Evolutionary conservation across 164 flowering plant genomes (phyloP).

Genomic region (Stephania japonica): DNA sequence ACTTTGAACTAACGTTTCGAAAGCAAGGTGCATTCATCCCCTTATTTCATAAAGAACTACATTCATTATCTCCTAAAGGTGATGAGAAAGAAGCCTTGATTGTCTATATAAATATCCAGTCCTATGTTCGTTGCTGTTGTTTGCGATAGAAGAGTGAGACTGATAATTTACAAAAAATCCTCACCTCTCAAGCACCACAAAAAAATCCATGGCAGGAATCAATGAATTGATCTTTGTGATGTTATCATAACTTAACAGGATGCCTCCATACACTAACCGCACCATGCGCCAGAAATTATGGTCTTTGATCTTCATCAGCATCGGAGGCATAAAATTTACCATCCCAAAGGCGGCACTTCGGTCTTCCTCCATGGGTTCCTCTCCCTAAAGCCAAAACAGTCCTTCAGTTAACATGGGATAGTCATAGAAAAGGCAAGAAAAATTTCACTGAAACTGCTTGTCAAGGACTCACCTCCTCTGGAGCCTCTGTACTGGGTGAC

Average conservation of each 20-base stretch:
- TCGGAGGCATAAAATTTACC: slow-evolving; percentile 64
- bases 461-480: slow-evolving; percentile 53
- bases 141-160: not conserved
- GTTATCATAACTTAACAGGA: not conserved
- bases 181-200: not conserved
- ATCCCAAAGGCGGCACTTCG: slow-evolving; percentile 69
- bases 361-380: slow-evolving; percentile 60
- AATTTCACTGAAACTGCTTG: not conserved
- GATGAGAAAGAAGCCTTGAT: not conserved
- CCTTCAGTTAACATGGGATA: not conserved
- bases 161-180: not conserved
- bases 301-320: slow-evolving; percentile 37
- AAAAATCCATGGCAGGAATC: not conserved
- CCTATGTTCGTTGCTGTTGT: not conserved
- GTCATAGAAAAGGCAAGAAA: slow-evolving; percentile 1
- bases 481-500: slow-evolving; percentile 49
- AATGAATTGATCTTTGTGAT: not conserved
- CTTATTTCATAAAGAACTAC: not conserved
- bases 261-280: not conserved
- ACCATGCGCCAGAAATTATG: not conserved
- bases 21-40: not conserved
- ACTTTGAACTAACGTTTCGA: not conserved
- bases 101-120: not conserved
- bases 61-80: not conserved
- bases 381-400: slow-evolving; percentile 38